Conservation (phyloP, 345 rosid species). For the Eucalyptus coolabah region DNA sequence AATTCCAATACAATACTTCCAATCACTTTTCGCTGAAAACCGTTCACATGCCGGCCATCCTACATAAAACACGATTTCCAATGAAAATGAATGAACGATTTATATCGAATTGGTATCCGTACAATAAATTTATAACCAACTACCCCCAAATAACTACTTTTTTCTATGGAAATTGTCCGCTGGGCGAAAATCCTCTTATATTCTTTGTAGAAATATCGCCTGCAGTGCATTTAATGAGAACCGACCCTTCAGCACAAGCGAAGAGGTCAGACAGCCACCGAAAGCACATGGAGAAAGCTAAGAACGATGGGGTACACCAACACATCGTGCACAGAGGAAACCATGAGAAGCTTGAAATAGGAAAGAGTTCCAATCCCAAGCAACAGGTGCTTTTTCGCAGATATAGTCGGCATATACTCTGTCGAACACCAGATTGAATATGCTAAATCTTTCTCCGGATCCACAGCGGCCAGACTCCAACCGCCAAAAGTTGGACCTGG, state of each 20-base stretch:
- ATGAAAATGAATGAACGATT: background rate
- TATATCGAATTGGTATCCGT: rapidly evolving
- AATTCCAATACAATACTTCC: background rate
- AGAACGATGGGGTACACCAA: background rate
- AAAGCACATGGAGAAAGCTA: background rate
- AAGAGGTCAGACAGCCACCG: background rate
- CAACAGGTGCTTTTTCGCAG: background rate
- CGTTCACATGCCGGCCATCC: rapidly evolving
- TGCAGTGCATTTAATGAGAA: background rate
- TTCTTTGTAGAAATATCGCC: background rate
- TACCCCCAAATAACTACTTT: background rate
- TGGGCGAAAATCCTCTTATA: background rate
- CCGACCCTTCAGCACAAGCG: background rate
- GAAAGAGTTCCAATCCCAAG: background rate
- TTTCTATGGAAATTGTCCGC: background rate
- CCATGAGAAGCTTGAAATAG: background rate
- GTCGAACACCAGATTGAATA: background rate
- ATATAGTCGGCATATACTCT: background rate
- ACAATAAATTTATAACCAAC: background rate
- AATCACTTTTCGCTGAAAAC: background rate
- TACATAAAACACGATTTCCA: background rate
- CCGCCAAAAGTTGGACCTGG: background rate
- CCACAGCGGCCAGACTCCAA: background rate
- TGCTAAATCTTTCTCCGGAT: background rate
- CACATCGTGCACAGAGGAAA: background rate